A percentile compares a stretch with the other conserved stretches of the same genome.
These are phyloP conservation scores for Nadsonia starkeyi-henricii DNA, from an alignment of 1,139 yeast species.

Conservation along the genomic window DNA sequence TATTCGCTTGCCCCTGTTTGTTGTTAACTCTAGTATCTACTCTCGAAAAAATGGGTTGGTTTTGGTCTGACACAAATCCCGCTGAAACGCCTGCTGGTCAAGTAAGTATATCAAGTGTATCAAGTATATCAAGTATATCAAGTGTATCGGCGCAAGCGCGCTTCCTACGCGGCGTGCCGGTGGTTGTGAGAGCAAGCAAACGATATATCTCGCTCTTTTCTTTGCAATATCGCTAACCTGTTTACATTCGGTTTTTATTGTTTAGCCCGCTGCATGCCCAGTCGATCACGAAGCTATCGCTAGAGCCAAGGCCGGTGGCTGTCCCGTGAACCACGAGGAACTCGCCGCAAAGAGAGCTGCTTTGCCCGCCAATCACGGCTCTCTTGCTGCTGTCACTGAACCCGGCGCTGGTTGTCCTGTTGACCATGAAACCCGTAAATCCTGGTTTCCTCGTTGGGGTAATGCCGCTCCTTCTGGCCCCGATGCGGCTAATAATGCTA, in stretches of 20 bases:
- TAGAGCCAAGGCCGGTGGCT: constrained; percentile 19
- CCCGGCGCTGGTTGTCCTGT: constrained; percentile 21
- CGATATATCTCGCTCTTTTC: too few species aligned
- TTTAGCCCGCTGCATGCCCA: constrained; percentile 29
- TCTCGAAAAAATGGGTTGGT: constrained; percentile 53
- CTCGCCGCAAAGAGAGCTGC: constrained; percentile 10
- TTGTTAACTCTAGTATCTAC: too few species aligned
- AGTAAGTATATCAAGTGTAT: neutral
- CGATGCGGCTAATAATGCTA: constrained; percentile 20
- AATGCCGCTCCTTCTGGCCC: constrained; percentile 12
- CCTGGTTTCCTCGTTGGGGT: constrained; percentile 10
- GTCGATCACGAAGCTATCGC: constrained; percentile 16
- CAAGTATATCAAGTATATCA: neutral
- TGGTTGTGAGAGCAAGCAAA: too few species aligned
- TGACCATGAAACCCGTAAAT: constrained; percentile 16
- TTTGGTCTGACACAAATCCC: constrained; percentile 38
- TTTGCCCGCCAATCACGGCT: constrained; percentile 34
- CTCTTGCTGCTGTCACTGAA: constrained; percentile 12
- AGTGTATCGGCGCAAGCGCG: too few species aligned
- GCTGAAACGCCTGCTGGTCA: constrained; percentile 1
- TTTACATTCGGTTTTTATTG: neutral
- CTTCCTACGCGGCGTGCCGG: too few species aligned
- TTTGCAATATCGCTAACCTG: neutral
- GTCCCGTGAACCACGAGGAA: constrained; percentile 31
- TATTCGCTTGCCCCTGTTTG: too few species aligned